These are phyloP conservation scores for Cyberlindnera americana DNA, from an alignment of 805 yeast species.

Conservation along the genomic window DNA sequence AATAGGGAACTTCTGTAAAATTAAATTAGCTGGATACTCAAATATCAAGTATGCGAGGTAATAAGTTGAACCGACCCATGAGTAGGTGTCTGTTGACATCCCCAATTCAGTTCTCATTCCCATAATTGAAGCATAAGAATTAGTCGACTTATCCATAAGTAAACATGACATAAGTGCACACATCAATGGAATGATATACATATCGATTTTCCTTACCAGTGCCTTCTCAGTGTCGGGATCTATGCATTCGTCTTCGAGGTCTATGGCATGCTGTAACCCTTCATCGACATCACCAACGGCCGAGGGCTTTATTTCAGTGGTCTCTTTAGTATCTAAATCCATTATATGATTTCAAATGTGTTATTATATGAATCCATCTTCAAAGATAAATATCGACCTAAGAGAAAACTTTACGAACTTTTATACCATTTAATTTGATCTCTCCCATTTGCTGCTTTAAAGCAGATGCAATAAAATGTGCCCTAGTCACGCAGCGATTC, in stretches of 20 bases:
- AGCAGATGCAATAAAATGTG: too few species aligned
- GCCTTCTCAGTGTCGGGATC: conserved; percentile 5
- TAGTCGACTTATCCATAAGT: conserved; percentile 14
- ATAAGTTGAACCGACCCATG: conserved; percentile 58
- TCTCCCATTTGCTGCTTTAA: too few species aligned
- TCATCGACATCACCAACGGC: too few species aligned
- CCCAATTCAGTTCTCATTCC: conserved; percentile 43
- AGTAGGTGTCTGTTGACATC: conserved; percentile 42
- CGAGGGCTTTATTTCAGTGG: too few species aligned
- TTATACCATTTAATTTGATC: too few species aligned
- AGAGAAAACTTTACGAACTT: too few species aligned
- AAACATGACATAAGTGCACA: conserved; percentile 8
- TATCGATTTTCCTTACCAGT: conserved; percentile 11
- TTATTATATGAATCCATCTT: too few species aligned
- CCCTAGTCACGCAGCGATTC: too few species aligned
- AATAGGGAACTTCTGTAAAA: conserved; percentile 54
- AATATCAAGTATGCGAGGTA: conserved; percentile 61
- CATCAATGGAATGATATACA: conserved; percentile 8
- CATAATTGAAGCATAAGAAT: conserved; percentile 44
- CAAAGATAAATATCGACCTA: too few species aligned
- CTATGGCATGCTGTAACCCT: conserved; percentile 1
- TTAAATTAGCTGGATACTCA: conserved; percentile 44
- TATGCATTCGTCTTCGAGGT: background rate
- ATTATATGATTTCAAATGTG: too few species aligned
- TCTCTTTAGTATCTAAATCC: too few species aligned